Conservation (phyloP, 2,329 filamentous ascomycete genomes). For the Botrytis aclada region DNA sequence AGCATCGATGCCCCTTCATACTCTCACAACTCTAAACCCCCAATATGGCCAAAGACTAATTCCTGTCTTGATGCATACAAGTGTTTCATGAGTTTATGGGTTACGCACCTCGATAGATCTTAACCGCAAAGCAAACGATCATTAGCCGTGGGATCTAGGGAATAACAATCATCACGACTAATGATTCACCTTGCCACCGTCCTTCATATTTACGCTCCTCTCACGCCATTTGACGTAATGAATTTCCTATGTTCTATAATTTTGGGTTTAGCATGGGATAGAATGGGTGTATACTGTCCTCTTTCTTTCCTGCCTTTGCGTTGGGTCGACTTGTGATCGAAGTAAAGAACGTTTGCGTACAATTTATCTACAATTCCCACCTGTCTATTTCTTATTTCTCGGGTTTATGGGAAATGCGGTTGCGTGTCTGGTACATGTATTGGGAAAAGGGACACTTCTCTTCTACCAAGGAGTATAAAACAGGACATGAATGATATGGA, state of each 20-base stretch:
- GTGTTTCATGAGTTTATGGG: not conserved
- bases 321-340: not conserved
- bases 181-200: not conserved
- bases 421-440: not conserved
- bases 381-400: not conserved
- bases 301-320: not conserved
- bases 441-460: not conserved
- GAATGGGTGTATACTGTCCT: not conserved
- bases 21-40: not conserved
- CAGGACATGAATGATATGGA: not conserved
- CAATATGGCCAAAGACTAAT: not conserved
- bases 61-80: not conserved
- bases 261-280: not conserved
- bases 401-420: not conserved
- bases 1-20: conserved; percentile 10
- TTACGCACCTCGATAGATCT: not conserved
- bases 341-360: not conserved
- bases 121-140: not conserved
- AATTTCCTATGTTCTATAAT: not conserved
- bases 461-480: not conserved
- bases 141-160: not conserved
- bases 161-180: not conserved
- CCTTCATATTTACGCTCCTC: not conserved
- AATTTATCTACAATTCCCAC: not conserved
- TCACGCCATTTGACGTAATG: not conserved